These are phyloP conservation scores for Chlamydomonas schloesseri DNA, from an alignment of 139 green algal species.

Conservation along the genomic window DNA sequence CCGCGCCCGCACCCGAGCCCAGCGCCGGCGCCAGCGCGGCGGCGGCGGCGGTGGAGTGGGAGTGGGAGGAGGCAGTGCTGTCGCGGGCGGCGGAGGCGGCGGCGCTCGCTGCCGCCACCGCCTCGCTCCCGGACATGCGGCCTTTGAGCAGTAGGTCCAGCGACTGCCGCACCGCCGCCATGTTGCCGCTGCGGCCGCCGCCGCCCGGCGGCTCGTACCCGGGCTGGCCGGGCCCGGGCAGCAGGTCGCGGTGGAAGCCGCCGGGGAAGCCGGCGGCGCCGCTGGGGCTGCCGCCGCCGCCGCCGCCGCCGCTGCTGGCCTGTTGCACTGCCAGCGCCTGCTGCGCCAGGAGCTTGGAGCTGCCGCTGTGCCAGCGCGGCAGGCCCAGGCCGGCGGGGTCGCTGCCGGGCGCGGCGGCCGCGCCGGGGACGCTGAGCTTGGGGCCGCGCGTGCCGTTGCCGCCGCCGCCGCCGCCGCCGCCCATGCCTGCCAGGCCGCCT, in stretches of 20 bases:
- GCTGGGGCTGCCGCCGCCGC: too few relatives aligned
- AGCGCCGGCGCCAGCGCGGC: too few relatives aligned
- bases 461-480: not conserved
- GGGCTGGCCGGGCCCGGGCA: too few relatives aligned
- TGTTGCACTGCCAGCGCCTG: too few relatives aligned
- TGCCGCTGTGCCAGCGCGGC: conserved; percentile 1
- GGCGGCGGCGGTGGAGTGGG: not conserved
- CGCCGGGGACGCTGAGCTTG: conserved; percentile 4
- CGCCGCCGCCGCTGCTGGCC: too few relatives aligned
- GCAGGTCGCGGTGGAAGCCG: too few relatives aligned
- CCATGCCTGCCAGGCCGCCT: too few relatives aligned
- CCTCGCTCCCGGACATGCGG: not conserved
- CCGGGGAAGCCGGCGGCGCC: too few relatives aligned
- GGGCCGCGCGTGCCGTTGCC: not conserved
- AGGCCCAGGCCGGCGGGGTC: not conserved
- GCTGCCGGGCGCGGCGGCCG: too few relatives aligned
- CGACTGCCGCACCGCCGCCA: not conserved
- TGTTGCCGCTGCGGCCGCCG: too few relatives aligned
- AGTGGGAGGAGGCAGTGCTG: not conserved
- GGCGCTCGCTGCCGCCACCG: not conserved
- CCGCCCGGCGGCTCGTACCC: not conserved
- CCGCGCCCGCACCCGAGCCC: not conserved
- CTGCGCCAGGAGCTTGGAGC: too few relatives aligned
- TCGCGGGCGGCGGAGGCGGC: too few relatives aligned
- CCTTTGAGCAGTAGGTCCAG: conserved; percentile 32